Conservation (phyloP, 1,284 basidiomycete genomes). For the Boletellus deceptivus region DNA sequence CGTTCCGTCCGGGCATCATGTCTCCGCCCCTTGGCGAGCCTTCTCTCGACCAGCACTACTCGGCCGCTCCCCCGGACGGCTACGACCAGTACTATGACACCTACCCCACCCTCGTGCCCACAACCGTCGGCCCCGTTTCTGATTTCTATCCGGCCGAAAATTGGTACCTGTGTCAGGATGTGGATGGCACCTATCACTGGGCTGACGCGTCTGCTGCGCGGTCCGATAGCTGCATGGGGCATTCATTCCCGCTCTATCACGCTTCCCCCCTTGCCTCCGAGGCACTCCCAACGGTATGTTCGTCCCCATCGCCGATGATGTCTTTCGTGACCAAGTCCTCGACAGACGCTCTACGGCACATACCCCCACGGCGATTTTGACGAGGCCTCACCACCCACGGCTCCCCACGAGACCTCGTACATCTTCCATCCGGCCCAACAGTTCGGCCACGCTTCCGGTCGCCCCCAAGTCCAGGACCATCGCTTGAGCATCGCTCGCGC, state of each 20-base stretch:
- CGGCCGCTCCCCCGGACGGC: constrained; percentile 13
- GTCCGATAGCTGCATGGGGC: constrained; percentile 25
- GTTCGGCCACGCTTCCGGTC: constrained; percentile 14
- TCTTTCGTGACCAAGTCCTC: constrained; percentile 8
- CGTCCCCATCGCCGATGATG: not conserved
- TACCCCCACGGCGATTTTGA: constrained; percentile 23
- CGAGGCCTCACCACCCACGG: constrained; percentile 10
- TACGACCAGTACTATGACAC: constrained; percentile 26
- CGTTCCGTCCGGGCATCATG: constrained; percentile 18
- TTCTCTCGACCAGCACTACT: constrained; percentile 20
- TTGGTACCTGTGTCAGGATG: constrained; percentile 31
- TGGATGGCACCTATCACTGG: constrained; percentile 32
- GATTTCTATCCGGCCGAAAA: constrained; percentile 31
- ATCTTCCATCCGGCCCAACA: constrained; percentile 27
- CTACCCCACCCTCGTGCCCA: constrained; percentile 20
- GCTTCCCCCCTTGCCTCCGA: constrained; percentile 20
- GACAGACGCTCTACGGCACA: constrained; percentile 16
- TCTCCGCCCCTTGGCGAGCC: constrained; percentile 26
- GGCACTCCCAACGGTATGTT: constrained; percentile 19
- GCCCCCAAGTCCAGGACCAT: constrained; percentile 31
- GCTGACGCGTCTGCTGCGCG: constrained; percentile 25
- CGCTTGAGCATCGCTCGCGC: constrained; percentile 36
- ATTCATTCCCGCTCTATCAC: constrained; percentile 23
- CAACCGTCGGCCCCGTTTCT: constrained; percentile 11
- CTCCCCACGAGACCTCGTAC: constrained; percentile 24